Evolutionary conservation across 1,284 basidiomycete genomes (phyloP), one percentile per base, ranked within the genome.

Genomic region (Pseudozyma sp.): DNA sequence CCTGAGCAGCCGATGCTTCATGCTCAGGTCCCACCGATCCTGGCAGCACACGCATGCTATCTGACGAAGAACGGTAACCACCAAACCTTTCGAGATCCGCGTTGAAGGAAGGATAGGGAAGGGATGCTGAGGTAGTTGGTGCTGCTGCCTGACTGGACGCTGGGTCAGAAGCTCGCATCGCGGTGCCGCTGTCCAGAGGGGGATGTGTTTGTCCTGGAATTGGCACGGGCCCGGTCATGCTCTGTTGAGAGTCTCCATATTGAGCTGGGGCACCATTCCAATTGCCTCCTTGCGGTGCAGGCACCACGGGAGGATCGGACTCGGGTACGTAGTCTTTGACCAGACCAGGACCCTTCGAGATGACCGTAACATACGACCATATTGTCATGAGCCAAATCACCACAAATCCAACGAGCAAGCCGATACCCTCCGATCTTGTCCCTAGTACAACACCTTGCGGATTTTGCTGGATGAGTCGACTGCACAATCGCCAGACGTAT

Each of bases 301-400:
- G 25, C 25, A 31, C 52, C 1, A 35, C 9, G 34, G 68, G 62
- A 25, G 70, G 70, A 25, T 65, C 59, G 0, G 66, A 59, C 55
- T 74, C 67, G 0, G 59, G 21, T 1, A 82, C 65, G 39, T 72
- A 73, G 54, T 84, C 82, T 12, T 67, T 72, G 31, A 81, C 81
- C 49, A 76, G 52, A 4, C 83, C 83, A 3, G 83, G 83, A 11
- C 59, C 62, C 1, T 77, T 71, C 11, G 60, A n/a, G 45, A 83
- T 58, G 19, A 82, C 76, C 7, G 51, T 66, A 2, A 79, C 50
- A 42, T 79, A 84, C 5, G 78, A 76, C 82, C 82, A 83, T 1
- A 80, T 54, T 2, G 79, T 56, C 70, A 82, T 70, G 7, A 77
- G 51, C 76, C 80, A 82, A 8, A 83, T 63, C 11, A 82, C 21